These are phyloP conservation scores for Urochloa ruziziensis DNA, from an alignment of 176 grass and related monocot genomes.

Conservation along the genomic window DNA sequence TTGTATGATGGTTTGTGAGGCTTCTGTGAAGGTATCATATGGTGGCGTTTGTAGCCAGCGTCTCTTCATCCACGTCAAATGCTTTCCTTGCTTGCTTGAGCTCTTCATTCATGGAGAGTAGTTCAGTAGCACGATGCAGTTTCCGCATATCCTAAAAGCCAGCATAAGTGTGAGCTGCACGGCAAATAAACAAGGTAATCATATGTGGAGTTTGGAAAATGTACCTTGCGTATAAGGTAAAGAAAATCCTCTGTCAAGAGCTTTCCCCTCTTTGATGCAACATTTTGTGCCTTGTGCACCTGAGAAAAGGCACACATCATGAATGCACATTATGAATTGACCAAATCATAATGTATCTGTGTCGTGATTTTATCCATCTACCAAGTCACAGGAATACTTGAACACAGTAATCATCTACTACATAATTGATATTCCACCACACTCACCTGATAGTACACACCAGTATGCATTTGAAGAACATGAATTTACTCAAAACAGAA, in stretches of 20 bases:
- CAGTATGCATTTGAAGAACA: background rate
- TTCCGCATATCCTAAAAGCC: slow-evolving; percentile 66
- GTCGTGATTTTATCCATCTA: background rate
- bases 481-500: background rate
- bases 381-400: background rate
- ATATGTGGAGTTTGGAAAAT: background rate
- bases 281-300: slow-evolving; percentile 92
- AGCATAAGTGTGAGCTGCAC: background rate
- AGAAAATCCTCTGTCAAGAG: slow-evolving; percentile 96
- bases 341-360: background rate
- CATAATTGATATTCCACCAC: background rate
- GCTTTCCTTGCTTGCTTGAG: slow-evolving; percentile 97
- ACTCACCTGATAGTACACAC: background rate
- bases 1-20: background rate
- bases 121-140: slow-evolving; percentile 72
- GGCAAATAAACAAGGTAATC: slow-evolving; percentile 1
- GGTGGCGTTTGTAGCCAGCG: slow-evolving; percentile 51
- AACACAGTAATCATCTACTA: background rate
- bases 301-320: slow-evolving; percentile 40
- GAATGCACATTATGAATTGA: slow-evolving; percentile 17
- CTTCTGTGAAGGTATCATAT: slow-evolving; percentile 19
- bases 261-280: slow-evolving; percentile 93
- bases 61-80: slow-evolving; percentile 95
- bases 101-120: slow-evolving; percentile 97
- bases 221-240: slow-evolving; percentile 93